A percentile compares a stretch with the other conserved stretches of the same genome.
Evolutionary conservation across 2,329 filamentous ascomycete species (phyloP).

Genomic region (Beauveria brongniartii): DNA sequence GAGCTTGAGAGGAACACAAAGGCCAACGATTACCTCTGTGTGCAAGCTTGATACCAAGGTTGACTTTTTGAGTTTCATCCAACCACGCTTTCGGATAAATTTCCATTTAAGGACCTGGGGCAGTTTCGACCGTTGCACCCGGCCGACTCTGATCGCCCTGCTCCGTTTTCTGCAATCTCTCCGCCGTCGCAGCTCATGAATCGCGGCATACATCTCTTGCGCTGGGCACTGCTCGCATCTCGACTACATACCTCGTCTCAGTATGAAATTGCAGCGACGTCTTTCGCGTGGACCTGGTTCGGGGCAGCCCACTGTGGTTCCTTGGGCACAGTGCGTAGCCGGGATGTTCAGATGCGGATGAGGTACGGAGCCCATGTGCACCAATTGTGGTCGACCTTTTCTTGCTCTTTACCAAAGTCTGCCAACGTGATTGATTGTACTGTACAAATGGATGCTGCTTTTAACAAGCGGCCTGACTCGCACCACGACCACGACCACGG

Average conservation of each 20-base stretch:
- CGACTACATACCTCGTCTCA: not conserved
- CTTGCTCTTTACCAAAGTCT: not conserved
- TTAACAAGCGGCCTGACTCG: not conserved
- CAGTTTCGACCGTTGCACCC: not conserved
- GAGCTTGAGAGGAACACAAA: not conserved
- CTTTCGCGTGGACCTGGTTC: not conserved
- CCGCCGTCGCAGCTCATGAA: not conserved
- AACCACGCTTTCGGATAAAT: not conserved
- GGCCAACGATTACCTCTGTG: not conserved
- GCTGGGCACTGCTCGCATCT: not conserved
- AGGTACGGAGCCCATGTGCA: not conserved
- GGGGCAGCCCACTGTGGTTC: not conserved
- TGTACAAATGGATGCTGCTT: not conserved
- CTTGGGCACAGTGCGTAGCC: not conserved
- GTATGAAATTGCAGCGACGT: not conserved
- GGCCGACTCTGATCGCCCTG: not conserved
- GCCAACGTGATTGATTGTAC: not conserved
- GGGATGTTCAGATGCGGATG: not conserved
- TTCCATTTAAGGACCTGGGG: not conserved
- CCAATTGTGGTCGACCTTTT: not conserved
- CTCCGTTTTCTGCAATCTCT: not conserved
- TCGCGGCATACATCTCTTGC: not conserved
- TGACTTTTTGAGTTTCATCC: not conserved
- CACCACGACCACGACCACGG: not conserved
- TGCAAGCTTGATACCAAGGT: not conserved